Conservation (phyloP, 2,329 filamentous ascomycete genomes). For the Neonectria sp. region DNA sequence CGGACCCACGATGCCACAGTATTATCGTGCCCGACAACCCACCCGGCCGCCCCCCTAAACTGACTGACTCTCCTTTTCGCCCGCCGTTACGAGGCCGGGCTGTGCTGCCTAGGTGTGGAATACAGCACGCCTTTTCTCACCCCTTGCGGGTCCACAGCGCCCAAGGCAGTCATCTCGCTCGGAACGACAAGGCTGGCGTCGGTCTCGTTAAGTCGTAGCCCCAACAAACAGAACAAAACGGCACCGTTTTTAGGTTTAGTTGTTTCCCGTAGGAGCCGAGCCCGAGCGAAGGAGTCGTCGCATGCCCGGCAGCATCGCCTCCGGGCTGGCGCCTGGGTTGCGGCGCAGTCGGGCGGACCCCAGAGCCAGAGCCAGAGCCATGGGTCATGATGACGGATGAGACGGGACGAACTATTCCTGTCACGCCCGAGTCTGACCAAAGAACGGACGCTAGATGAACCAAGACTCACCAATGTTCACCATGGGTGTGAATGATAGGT, state of each 20-base stretch:
- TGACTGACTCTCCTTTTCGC: neutral
- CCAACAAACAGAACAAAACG: neutral
- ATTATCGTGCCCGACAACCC: neutral
- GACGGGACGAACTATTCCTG: constrained; percentile 2
- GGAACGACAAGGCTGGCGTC: constrained; percentile 6
- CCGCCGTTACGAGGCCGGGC: neutral
- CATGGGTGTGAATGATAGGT: neutral
- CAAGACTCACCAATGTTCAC: neutral
- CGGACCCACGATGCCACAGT: neutral
- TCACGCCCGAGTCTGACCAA: neutral
- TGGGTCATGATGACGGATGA: neutral
- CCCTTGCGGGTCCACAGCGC: neutral
- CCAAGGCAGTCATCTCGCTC: neutral
- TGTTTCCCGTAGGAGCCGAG: neutral
- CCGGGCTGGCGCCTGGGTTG: constrained; percentile 3
- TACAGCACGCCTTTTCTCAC: neutral
- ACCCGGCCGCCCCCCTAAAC: neutral
- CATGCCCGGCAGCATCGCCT: neutral
- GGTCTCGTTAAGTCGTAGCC: neutral
- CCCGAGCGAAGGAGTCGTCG: neutral
- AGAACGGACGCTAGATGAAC: too few relatives aligned
- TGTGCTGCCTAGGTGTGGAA: neutral
- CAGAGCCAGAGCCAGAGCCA: neutral
- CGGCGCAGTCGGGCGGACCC: constrained; percentile 6
- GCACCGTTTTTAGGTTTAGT: neutral